Conservation (phyloP, 495 filamentous ascomycete species). For the Tuber calosporum region DNA sequence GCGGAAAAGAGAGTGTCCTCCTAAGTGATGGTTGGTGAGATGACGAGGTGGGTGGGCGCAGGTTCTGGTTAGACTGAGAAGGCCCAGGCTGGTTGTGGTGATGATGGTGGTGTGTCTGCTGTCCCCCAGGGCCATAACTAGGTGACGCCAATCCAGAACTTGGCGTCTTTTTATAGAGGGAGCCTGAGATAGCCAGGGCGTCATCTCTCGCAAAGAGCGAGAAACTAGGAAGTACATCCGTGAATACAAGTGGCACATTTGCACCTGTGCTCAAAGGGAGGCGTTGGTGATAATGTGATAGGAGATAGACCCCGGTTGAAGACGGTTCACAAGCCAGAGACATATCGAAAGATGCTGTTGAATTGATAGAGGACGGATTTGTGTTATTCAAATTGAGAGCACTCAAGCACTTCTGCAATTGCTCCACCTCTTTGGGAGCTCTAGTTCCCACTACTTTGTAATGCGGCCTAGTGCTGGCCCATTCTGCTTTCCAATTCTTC, state of each 20-base stretch:
- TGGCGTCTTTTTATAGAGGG: conserved; percentile 41
- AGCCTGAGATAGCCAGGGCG: conserved; percentile 40
- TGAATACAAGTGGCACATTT: conserved; percentile 41
- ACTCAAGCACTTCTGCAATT: conserved; percentile 37
- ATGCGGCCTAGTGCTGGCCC: conserved; percentile 11
- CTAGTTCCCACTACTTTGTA: conserved; percentile 6
- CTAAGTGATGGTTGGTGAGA: conserved; percentile 27
- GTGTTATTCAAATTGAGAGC: conserved; percentile 38
- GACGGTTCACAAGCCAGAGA: conserved; percentile 41
- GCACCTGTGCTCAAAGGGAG: conserved; percentile 42
- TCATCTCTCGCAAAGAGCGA: conserved; percentile 41
- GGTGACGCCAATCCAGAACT: conserved; percentile 40
- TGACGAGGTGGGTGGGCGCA: conserved; percentile 35
- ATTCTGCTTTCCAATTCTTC: conserved; percentile 34
- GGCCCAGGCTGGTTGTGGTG: conserved; percentile 18
- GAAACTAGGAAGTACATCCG: conserved; percentile 39
- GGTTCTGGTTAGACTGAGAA: conserved; percentile 31
- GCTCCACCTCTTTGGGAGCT: conserved; percentile 30
- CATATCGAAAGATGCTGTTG: conserved; percentile 39
- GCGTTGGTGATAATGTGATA: conserved; percentile 41
- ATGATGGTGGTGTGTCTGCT: conserved; percentile 21
- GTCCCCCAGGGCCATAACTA: conserved; percentile 29
- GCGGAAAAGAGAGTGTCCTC: conserved; percentile 42
- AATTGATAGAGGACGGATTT: conserved; percentile 38
- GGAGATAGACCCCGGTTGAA: conserved; percentile 39